Base-by-base conservation (phyloP, 495 filamentous ascomycete genomes). In the Podospora comata region DNA sequence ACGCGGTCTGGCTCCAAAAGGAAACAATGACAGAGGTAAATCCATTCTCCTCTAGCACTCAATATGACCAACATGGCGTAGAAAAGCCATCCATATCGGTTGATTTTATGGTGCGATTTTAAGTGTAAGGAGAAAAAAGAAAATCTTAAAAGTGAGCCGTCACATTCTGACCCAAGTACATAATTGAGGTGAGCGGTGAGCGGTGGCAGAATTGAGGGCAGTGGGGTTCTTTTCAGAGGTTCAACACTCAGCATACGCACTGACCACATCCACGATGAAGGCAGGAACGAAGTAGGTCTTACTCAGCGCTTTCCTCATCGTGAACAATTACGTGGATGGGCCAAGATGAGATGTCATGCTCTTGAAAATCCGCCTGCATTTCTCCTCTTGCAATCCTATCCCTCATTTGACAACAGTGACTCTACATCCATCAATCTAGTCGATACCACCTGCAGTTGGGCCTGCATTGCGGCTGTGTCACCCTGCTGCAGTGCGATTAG, bases 21-120 rank as follows among this genome's bases (percentile, higher is more conserved):
- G 55, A 58, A 58, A 58, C 6, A 58, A 58, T 58, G 55, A 58
- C 55, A 26, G 18, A 58, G 55, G 23, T 20, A 58, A 26, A 58
- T 20, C 55, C 55, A 26, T 19, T 58, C 15, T 58, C 55, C 2
- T 58, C 55, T 58, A 58, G 55, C 55, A 58, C 55, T 58, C 55
- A 58, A 58, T 58, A 58, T 58, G 55, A 58, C 55, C 55, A 58
- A 58, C 23, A 7, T 19, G 23, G 55, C 6, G n/a, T 58, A 20
- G 55, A 26, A 26, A 58, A 58, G n/a, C 4, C n/a, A 58, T 58
- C 55, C 55, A 19, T 15, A 58, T 58, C 55, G 55, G 55, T 58
- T 58, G 55, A 58, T 58, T 58, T 58, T 58, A 58, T 58, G 55
- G 55, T 58, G 55, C 55, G 23, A 20, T 0, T 5, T 32, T 58